Percentiles rank a stretch among this genome's conserved stretches.
These are phyloP conservation scores for Diaporthe ampelina DNA, from an alignment of 2,329 filamentous ascomycete species.

Conservation along the genomic window DNA sequence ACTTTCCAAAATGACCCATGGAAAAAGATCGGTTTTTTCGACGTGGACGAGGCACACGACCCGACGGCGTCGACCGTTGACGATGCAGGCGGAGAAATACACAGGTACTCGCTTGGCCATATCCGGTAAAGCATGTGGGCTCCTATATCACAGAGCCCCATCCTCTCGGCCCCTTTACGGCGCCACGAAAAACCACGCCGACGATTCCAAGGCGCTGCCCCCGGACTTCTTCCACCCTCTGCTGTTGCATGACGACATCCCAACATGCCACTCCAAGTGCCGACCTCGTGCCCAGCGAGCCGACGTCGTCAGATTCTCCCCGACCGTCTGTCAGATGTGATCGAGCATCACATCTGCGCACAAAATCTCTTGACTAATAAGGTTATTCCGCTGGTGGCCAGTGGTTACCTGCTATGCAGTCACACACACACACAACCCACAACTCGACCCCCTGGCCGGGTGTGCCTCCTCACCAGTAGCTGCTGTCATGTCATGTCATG, in stretches of 20 bases:
- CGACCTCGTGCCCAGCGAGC: neutral
- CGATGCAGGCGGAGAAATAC: constrained; percentile 27
- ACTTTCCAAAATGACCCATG: neutral
- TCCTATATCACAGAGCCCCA: constrained; percentile 22
- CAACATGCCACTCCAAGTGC: constrained; percentile 27
- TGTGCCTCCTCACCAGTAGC: neutral
- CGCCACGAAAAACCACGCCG: constrained; percentile 30
- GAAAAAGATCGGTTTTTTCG: too few relatives aligned
- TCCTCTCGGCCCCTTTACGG: constrained; percentile 31
- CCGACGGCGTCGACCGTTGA: neutral
- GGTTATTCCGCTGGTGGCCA: too few relatives aligned
- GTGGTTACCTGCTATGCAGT: neutral
- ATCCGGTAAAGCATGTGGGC: constrained; percentile 24
- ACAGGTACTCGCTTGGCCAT: constrained; percentile 23
- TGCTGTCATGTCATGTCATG: neutral
- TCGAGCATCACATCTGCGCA: constrained; percentile 11
- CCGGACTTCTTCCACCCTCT: constrained; percentile 33
- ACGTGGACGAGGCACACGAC: neutral
- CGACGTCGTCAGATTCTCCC: constrained; percentile 2
- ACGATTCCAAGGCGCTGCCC: constrained; percentile 25
- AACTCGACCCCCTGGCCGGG: neutral
- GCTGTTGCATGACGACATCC: constrained; percentile 32
- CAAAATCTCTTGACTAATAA: neutral
- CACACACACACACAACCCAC: neutral
- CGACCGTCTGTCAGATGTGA: constrained; percentile 26